Percentiles rank a stretch among this genome's conserved stretches.
Evolutionary conservation across 2,329 filamentous ascomycete genomes (phyloP).

Genomic region (Anthostomella pinea): DNA sequence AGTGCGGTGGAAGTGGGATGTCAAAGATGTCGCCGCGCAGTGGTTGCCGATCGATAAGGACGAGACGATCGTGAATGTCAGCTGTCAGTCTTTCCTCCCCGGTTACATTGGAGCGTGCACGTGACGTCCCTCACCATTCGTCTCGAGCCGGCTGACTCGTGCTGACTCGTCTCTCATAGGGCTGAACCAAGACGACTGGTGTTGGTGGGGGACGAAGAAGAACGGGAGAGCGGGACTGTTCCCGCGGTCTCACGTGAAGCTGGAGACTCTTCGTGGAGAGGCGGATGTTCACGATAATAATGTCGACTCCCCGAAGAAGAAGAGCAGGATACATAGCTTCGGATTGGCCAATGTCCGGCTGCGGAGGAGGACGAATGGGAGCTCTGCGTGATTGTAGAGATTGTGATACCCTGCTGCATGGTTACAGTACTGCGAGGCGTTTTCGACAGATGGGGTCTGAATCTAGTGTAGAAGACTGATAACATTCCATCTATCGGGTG

Average conservation of each 20-base stretch:
- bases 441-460: too few species aligned
- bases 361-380: slow-evolving; percentile 19
- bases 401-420: too few species aligned
- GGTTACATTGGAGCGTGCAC: too few species aligned
- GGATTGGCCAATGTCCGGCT: slow-evolving; percentile 15
- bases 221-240: slow-evolving; percentile 54
- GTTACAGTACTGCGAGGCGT: too few species aligned
- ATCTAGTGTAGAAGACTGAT: too few species aligned
- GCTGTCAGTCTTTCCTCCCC: too few species aligned
- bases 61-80: slow-evolving; percentile 48
- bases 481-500: too few species aligned
- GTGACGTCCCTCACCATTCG: too few species aligned
- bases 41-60: slow-evolving; percentile 42
- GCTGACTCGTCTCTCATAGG: slow-evolving; percentile 30
- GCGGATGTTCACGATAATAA: slow-evolving; percentile 10
- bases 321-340: slow-evolving; percentile 15
- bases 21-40: slow-evolving; percentile 29
- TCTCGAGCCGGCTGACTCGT: slow-evolving; percentile 1
- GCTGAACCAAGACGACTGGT: slow-evolving; percentile 50
- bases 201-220: slow-evolving; percentile 52
- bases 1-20: slow-evolving; percentile 33
- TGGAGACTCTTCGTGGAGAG: slow-evolving; percentile 41
- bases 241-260: slow-evolving; percentile 48
- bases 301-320: slow-evolving; percentile 9
- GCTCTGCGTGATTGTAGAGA: slow-evolving; percentile 11